Base-by-base conservation (phyloP, 495 filamentous ascomycete genomes). In the Jackrogersella minutella region DNA sequence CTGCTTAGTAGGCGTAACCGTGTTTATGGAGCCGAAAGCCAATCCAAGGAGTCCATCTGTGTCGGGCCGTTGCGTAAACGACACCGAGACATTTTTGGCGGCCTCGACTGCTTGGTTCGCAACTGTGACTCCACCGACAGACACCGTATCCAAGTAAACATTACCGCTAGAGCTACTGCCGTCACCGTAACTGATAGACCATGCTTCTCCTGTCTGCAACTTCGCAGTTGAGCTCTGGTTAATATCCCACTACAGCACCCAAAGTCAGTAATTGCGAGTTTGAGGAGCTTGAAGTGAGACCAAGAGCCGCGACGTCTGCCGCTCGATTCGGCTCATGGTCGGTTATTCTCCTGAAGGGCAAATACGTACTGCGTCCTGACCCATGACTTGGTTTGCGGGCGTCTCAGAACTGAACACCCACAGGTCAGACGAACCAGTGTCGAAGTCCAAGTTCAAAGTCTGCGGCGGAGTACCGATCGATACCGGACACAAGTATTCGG, bases 41-140 rank as follows among this genome's bases (percentile, higher is more conserved):
- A 95, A 82, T 17, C 92, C 92, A 21, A 95, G 79, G 17, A 96
- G 83, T 14, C 92, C 92, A 66, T 91, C 89, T 55, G 81, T 87
- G 58, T 82, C 78, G 49, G 77, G 46, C 85, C 87, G 37, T 77
- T 75, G 56, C 79, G 81, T 76, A 87, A 94, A 93, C 44, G 84
- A 69, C 40, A 71, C 11, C 46, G 89, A 91, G 70, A 96, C 86
- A 5, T 75, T 73, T 7, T 78, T 79, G 21, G 91, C 92, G 22
- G 88, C 84, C 75, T 92, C 91, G 43, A 96, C 85, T 49, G 89
- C 91, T 77, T 94, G 91, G 16, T 76, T 76, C 7, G 77, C 77
- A 9, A 90, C 89, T 13, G 82, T 86, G 55, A 92, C 81, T 39
- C 84, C 84, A 33, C 91, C 91, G 41, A 94, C 83, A n/a, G 78